Evolutionary conservation across 495 filamentous ascomycete species (phyloP).

Genomic region (Aspergillus conjunctus): DNA sequence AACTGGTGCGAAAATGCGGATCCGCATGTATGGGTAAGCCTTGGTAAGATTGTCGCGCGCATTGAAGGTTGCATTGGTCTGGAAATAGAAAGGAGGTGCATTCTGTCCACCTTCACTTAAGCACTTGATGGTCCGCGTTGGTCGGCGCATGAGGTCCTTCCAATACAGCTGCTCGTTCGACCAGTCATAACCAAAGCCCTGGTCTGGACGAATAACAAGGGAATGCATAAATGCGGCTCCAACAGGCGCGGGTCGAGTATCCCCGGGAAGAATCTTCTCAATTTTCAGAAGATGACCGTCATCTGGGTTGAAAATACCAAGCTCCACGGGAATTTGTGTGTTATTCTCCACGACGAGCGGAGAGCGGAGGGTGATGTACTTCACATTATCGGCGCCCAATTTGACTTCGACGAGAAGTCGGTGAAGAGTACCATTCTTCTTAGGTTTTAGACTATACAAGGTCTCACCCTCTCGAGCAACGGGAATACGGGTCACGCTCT

Average conservation of each 20-base stretch:
- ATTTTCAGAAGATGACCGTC: conserved; percentile 94
- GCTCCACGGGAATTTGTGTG: conserved; percentile 92
- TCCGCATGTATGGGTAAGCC: conserved; percentile 90
- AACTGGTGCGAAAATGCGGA: conserved; percentile 86
- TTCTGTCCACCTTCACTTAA: conserved; percentile 77
- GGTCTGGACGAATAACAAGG: conserved; percentile 87
- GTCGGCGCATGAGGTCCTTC: conserved; percentile 83
- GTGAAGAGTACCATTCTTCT: conserved; percentile 82
- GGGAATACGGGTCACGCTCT: conserved; percentile 82
- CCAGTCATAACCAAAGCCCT: conserved; percentile 96
- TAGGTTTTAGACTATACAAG: conserved; percentile 80
- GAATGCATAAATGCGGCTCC: conserved; percentile 91
- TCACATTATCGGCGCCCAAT: conserved; percentile 88
- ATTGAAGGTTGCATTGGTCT: conserved; percentile 82
- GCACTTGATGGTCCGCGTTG: conserved; percentile 84
- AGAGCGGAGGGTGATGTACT: conserved; percentile 95
- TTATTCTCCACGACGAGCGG: conserved; percentile 97
- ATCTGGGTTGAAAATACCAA: conserved; percentile 88
- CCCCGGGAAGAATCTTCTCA: conserved; percentile 93
- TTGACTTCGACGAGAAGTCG: conserved; percentile 90
- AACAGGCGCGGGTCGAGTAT: conserved; percentile 87
- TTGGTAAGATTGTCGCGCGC: conserved; percentile 76
- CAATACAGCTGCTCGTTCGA: conserved; percentile 85
- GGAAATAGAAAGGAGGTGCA: conserved; percentile 89
- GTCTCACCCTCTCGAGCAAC: conserved; percentile 93